These are phyloP conservation scores for Cryptosporidium canis DNA, from an alignment of 169 alveolate species.

Conservation along the genomic window DNA sequence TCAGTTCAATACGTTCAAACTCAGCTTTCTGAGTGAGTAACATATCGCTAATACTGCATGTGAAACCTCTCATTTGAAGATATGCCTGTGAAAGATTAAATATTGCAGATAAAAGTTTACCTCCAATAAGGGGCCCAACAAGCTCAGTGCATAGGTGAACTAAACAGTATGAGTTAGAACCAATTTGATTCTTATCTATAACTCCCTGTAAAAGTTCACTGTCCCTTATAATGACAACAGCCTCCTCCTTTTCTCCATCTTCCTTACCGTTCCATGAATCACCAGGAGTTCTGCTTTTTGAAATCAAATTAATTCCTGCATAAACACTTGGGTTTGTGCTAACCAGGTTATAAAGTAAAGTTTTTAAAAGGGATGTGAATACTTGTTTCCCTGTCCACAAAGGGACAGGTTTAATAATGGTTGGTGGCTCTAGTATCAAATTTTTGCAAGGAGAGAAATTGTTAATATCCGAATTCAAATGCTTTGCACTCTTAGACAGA, in stretches of 20 bases:
- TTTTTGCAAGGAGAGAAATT: not conserved
- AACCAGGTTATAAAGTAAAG: constrained; percentile 17
- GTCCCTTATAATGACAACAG: constrained; percentile 75
- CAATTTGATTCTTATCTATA: constrained; percentile 95
- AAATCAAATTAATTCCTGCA: constrained; percentile 46
- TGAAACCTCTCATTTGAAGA: constrained; percentile 92
- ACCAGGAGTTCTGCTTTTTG: constrained; percentile 86
- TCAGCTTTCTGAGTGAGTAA: constrained; percentile 87
- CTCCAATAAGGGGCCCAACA: constrained; percentile 93
- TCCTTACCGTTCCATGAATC: constrained; percentile 88
- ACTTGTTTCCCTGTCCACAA: constrained; percentile 98
- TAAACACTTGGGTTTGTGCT: constrained; percentile 37
- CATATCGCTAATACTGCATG: constrained; percentile 94
- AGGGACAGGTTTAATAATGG: constrained; percentile 91
- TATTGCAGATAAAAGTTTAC: constrained; percentile 90
- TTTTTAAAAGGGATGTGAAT: constrained; percentile 50
- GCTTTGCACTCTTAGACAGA: not conserved
- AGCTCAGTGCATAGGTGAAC: constrained; percentile 94
- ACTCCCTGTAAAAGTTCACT: constrained; percentile 96
- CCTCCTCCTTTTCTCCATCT: constrained; percentile 78
- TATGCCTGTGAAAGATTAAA: constrained; percentile 91
- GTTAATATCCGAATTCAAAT: not conserved
- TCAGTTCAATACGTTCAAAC: constrained; percentile 80
- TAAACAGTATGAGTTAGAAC: constrained; percentile 94
- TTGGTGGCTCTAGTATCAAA: constrained; percentile 88